Evolutionary conservation across 139 green algal species (phyloP), one percentile per base, ranked within the genome.

Genomic region (Haematococcus sp.): DNA sequence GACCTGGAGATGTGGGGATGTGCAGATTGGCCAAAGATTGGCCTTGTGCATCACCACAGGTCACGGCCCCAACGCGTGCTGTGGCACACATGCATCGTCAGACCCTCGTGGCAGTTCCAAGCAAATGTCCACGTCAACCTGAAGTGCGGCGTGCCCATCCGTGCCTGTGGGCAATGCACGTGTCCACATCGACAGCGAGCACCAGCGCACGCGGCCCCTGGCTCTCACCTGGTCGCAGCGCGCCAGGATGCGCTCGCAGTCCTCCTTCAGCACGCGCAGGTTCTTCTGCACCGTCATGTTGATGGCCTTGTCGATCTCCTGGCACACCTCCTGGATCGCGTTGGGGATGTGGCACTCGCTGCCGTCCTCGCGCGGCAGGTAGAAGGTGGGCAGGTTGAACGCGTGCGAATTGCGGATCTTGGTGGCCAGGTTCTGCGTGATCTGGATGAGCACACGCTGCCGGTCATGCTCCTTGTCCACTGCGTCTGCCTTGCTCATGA

Each of bases 371-470:
- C 75, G 80, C 11, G 82, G 79, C 54, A 87, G 73, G 81, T 88
- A 86, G 74, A 88, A 86, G 16, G 81, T 89, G 25, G 88, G 88
- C 73, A 93, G 72, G 70, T 89, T 88, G 71, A 93, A 91, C 1
- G 88, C 88, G 75, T 91, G 86, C 43, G 58, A 84, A 83, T 89
- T 91, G 70, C 87, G 84, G 63, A 89, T 89, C 33, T 78, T 74
- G 4, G 74, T 81, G 0, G 84, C 78, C 67, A 89, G 74, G 76
- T 86, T 87, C 64, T 81, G 78, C 20, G 73, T 82, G 61, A 82
- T 82, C 63, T 82, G 76, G 40, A 82, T 82, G 33, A 77, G 64
- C 70, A 82, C 76, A 20, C 76, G 69, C 71, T 91, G 84, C 28
- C 87, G 67, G 73, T 91, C 87, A 27, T 83, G 68, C 79, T 92